These are phyloP conservation scores for Termitomyces bulborhizus DNA, from an alignment of 768 basidiomycete species.

Conservation along the genomic window DNA sequence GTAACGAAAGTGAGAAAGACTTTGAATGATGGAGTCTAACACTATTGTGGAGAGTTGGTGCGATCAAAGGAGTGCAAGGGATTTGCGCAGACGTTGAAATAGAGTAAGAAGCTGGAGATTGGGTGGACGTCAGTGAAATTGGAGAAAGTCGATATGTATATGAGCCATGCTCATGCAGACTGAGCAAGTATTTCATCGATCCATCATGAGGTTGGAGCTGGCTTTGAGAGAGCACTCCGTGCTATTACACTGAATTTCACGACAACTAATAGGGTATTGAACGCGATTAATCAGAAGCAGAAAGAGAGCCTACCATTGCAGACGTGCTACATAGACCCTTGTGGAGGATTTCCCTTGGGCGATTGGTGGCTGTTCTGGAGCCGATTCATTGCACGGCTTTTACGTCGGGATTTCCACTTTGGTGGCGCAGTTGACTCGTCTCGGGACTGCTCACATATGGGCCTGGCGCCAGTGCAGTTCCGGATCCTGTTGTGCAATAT, in stretches of 20 bases:
- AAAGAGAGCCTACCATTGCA: constrained; percentile 55
- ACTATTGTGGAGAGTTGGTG: constrained; percentile 50
- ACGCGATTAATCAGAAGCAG: neutral
- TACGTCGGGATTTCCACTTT: constrained; percentile 40
- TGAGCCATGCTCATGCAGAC: constrained; percentile 59
- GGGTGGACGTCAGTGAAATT: neutral
- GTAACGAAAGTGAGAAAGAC: constrained; percentile 50
- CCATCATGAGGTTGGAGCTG: constrained; percentile 61
- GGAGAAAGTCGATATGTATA: neutral
- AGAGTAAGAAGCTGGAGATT: constrained; percentile 53
- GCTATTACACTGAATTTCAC: constrained; percentile 85
- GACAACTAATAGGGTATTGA: constrained; percentile 46
- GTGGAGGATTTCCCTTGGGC: constrained; percentile 74
- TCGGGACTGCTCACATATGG: neutral
- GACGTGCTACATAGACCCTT: constrained; percentile 73
- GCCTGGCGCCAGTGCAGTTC: neutral
- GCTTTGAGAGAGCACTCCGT: constrained; percentile 59
- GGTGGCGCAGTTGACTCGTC: constrained; percentile 2
- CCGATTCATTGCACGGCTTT: constrained; percentile 59
- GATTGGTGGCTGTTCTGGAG: constrained; percentile 72
- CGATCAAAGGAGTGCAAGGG: constrained; percentile 52
- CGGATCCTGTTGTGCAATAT: neutral
- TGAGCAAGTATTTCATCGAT: constrained; percentile 70
- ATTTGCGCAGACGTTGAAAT: constrained; percentile 66
- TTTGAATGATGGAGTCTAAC: constrained; percentile 65